These are phyloP conservation scores for Cantharellus anzutake DNA, from an alignment of 768 basidiomycete species.

Conservation along the genomic window DNA sequence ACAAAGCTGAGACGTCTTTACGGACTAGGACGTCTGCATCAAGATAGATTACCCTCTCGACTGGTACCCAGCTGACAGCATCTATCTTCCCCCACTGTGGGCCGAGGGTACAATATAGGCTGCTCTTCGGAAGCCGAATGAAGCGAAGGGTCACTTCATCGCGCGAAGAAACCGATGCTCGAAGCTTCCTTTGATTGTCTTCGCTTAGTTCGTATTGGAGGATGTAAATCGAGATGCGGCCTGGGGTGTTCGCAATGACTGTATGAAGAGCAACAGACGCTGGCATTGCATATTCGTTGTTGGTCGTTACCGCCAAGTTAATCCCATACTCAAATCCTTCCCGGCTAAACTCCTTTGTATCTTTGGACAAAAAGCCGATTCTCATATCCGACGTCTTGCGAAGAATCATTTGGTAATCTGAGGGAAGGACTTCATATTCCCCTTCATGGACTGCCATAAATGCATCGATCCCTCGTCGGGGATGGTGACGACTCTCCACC, in stretches of 20 bases:
- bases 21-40: slow-evolving; percentile 34
- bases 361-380: slow-evolving; percentile 28
- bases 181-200: slow-evolving; percentile 19
- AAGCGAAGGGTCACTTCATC: slow-evolving; percentile 25
- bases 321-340: slow-evolving; percentile 22
- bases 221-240: slow-evolving; percentile 30
- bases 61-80: slow-evolving; percentile 26
- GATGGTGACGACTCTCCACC: slow-evolving; percentile 30
- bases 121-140: slow-evolving; percentile 18
- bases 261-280: slow-evolving; percentile 31
- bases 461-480: slow-evolving; percentile 35
- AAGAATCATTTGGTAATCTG: slow-evolving; percentile 34
- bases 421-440: slow-evolving; percentile 25
- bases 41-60: slow-evolving; percentile 32
- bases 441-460: slow-evolving; percentile 32
- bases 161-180: slow-evolving; percentile 13
- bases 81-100: slow-evolving; percentile 34
- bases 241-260: slow-evolving; percentile 17
- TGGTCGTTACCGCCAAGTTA: slow-evolving; percentile 26
- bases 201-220: slow-evolving; percentile 27
- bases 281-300: slow-evolving; percentile 28
- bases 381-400: slow-evolving; percentile 32
- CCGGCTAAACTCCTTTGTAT: slow-evolving; percentile 12
- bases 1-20: slow-evolving; percentile 22
- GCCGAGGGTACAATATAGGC: slow-evolving; percentile 15